These are phyloP conservation scores for Monilinia aucupariae DNA, from an alignment of 2,329 filamentous ascomycete species.

Conservation along the genomic window DNA sequence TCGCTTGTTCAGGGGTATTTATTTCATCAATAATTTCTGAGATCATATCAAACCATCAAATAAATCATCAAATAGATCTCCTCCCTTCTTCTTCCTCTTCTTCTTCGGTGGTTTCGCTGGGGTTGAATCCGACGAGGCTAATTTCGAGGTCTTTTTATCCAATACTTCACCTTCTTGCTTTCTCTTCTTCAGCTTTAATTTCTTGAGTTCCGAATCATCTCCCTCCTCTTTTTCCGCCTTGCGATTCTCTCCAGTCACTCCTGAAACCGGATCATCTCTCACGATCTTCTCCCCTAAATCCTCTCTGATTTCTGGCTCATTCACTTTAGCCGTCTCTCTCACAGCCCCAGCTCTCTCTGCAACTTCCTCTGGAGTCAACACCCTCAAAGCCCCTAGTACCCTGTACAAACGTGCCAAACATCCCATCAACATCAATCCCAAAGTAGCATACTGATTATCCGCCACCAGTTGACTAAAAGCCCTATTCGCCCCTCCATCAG, in stretches of 20 bases:
- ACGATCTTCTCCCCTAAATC: slow-evolving; percentile 35
- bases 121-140: slow-evolving; percentile 25
- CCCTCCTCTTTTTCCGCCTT: background rate
- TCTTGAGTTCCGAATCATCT: slow-evolving; percentile 14
- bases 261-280: slow-evolving; percentile 24
- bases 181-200: slow-evolving; percentile 29
- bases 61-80: slow-evolving; percentile 67
- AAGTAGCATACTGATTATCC: slow-evolving; percentile 65
- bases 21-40: background rate
- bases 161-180: slow-evolving; percentile 13
- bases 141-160: slow-evolving; percentile 3
- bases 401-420: slow-evolving; percentile 54
- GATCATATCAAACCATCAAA: slow-evolving; percentile 54
- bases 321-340: slow-evolving; percentile 1
- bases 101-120: slow-evolving; percentile 43
- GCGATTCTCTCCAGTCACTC: slow-evolving; percentile 12
- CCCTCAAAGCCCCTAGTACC: slow-evolving; percentile 38
- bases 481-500: slow-evolving; percentile 39
- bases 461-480: slow-evolving; percentile 65
- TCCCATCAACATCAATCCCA: slow-evolving; percentile 65
- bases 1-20: background rate
- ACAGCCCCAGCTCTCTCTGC: background rate
- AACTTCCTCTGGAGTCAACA: slow-evolving; percentile 19
- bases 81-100: slow-evolving; percentile 54
- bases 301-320: slow-evolving; percentile 7